These are phyloP conservation scores for Peronospora farinosa DNA, from an alignment of 352 stramenopile species.

Conservation along the genomic window DNA sequence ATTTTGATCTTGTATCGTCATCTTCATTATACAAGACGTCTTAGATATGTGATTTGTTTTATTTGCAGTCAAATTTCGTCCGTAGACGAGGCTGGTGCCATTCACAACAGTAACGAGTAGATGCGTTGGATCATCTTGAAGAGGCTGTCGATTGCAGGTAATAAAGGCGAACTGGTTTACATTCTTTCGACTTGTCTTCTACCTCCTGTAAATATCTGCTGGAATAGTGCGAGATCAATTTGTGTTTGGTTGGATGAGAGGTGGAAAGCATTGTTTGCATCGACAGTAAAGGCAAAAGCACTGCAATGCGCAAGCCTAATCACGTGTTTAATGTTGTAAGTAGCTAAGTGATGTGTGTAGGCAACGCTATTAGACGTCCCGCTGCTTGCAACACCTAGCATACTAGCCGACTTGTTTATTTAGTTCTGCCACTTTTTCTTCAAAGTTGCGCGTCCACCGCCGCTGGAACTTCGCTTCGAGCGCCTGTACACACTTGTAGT, in stretches of 20 bases:
- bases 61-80: slow-evolving; percentile 81
- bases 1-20: neutral
- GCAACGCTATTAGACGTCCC: neutral
- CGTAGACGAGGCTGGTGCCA: slow-evolving; percentile 73
- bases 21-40: neutral
- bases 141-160: slow-evolving; percentile 8
- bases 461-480: slow-evolving; percentile 58
- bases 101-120: slow-evolving; percentile 75
- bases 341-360: neutral
- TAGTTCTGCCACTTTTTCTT: slow-evolving; percentile 21
- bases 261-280: neutral
- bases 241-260: neutral
- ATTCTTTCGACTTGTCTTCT: slow-evolving; percentile 5
- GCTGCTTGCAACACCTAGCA: neutral
- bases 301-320: neutral
- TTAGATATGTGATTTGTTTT: slow-evolving; percentile 15
- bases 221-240: no score
- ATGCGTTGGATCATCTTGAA: slow-evolving; percentile 3
- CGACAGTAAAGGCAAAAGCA: neutral
- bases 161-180: slow-evolving; percentile 10
- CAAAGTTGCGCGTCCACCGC: slow-evolving; percentile 65
- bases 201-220: neutral
- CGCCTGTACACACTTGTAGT: slow-evolving; percentile 78
- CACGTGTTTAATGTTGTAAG: neutral
- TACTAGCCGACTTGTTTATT: neutral